Conservation (phyloP, 352 stramenopile genomes). For the Phytophthora sansomeana region DNA sequence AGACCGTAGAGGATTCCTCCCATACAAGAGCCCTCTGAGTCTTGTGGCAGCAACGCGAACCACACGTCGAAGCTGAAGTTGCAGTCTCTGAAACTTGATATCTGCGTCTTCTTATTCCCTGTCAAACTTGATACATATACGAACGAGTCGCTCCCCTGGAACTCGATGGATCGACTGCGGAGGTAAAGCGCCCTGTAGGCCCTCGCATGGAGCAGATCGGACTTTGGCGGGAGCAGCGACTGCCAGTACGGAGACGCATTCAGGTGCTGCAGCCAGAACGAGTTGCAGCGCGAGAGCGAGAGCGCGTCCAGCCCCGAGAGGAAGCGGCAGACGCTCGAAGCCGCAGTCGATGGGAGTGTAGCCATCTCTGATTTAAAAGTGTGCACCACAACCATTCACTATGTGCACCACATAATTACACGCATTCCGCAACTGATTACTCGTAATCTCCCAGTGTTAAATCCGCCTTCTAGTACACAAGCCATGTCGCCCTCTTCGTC, state of each 20-base stretch:
- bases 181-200: constrained; percentile 13
- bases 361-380: not conserved
- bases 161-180: constrained; percentile 8
- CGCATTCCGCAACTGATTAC: not conserved
- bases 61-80: constrained; percentile 33
- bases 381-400: not conserved
- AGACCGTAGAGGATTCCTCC: constrained; percentile 41
- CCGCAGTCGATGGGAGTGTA: not conserved
- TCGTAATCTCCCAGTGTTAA: not conserved
- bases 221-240: not conserved
- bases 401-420: not conserved
- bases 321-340: constrained; percentile 13
- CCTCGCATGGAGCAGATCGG: not conserved
- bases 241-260: constrained; percentile 6
- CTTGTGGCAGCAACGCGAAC: constrained; percentile 36
- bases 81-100: not conserved
- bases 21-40: constrained; percentile 8
- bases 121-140: not conserved
- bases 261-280: constrained; percentile 9
- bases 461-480: not conserved
- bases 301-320: constrained; percentile 20
- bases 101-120: not conserved
- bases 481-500: constrained; percentile 47
- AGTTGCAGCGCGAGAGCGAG: constrained; percentile 26
- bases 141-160: not conserved